Percentiles rank a stretch among this genome's conserved stretches.
Conservation (phyloP, 805 yeast genomes). For the Torulaspora quercuum region DNA sequence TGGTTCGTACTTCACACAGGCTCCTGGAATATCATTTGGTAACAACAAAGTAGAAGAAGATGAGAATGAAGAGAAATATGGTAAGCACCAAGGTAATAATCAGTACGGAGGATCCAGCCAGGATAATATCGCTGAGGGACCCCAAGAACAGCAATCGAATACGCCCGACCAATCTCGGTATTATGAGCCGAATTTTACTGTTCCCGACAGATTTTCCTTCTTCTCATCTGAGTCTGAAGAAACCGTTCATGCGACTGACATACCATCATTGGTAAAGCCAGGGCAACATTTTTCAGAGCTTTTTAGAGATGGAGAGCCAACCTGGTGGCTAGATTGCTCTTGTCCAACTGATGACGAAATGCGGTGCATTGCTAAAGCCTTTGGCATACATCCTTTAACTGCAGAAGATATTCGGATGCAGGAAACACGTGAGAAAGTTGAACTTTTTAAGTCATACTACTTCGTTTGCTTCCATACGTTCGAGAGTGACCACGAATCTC, state of each 20-base stretch:
- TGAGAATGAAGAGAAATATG: conserved; percentile 12
- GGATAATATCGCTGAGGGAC: no score
- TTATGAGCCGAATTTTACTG: conserved; percentile 20
- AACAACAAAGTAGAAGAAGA: conserved; percentile 37
- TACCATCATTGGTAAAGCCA: conserved; percentile 68
- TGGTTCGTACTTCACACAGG: conserved; percentile 1
- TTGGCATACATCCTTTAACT: conserved; percentile 96
- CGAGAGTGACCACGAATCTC: conserved; percentile 75
- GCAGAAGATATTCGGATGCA: conserved; percentile 96
- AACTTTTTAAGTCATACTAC: conserved; percentile 82
- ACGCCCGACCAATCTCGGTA: conserved; percentile 1
- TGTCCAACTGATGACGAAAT: conserved; percentile 95
- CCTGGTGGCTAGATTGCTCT: conserved; percentile 95
- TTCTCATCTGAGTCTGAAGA: conserved; percentile 80
- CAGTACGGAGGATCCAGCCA: not conserved
- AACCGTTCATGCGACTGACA: conserved; percentile 85
- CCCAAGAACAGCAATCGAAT: conserved; percentile 5
- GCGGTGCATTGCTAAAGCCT: conserved; percentile 87
- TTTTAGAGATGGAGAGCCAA: conserved; percentile 66
- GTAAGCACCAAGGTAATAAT: not conserved
- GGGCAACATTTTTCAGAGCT: conserved; percentile 64
- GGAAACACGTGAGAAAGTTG: conserved; percentile 96
- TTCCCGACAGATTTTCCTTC: conserved; percentile 79
- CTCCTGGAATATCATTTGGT: conserved; percentile 42
- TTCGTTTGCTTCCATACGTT: conserved; percentile 97